Base-by-base conservation (phyloP, 2,329 filamentous ascomycete genomes). In the Periglandula ipomoeae region DNA sequence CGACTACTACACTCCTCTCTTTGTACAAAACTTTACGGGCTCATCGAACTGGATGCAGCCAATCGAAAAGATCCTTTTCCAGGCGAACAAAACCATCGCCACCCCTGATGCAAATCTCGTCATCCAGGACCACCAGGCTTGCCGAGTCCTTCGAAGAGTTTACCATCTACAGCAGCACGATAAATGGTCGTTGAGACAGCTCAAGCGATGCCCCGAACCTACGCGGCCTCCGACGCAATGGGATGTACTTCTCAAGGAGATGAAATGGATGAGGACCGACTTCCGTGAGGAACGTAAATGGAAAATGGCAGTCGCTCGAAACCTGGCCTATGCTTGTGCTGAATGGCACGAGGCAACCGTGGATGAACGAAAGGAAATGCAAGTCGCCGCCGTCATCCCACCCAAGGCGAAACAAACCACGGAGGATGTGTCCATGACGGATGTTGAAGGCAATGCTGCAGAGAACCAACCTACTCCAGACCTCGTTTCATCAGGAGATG, bases 231-330 rank as follows among this genome's bases (percentile, higher is more conserved):
- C 80, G 1, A 83, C 85, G 2, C 91, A 97, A 57, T 87, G 84
- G 79, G 93, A 98, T 67, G 77, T 91, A 46, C 65, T 97, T 48
- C 71, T 98, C 27, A 79, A 89, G 56, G 90, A 98, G 70, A 88
- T 91, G 79, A 95, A 90, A 65, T 97, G 91, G 91, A 94, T 98
- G 88, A 81, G 90, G 45, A 96, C 89, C 2, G 93, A 98, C 66
- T 97, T 96, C 60, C 79, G 86, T 46, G 88, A 96, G 66, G 93
- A 97, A 65, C 75, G 89, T 37, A 95, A 95, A 63, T 95, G 90
- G 89, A 97, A 96, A 68, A 82, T 81, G 61, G 79, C 85, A 2
- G 78, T 85, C 32, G 90, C 90, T 5, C 84, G 84, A 50, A 89
- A 84, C 50, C 73, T 95, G 51, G 93, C 89, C 1, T 74, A 83